Base-by-base conservation (phyloP, 2,329 filamentous ascomycete species). In the Aspergillus persii region DNA sequence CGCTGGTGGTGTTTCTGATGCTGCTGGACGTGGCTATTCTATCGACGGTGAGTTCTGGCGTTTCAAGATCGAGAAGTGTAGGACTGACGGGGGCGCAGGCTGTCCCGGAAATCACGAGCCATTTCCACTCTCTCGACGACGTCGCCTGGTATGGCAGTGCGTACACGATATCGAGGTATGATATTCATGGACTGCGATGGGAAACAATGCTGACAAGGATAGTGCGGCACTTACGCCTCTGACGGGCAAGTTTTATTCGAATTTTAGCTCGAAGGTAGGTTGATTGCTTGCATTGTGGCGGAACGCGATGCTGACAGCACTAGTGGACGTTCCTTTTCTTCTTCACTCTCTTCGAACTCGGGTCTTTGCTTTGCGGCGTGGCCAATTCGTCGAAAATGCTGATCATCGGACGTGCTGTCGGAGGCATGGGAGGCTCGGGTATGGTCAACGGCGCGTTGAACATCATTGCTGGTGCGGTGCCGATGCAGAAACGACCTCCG, bases 1-100 rank as follows among this genome's bases (percentile, higher is more conserved):
- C 79, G 0, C 61, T 80, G 3, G 76, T 75, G 7, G 74, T 76
- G 12, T 83, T 83, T 59, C 63, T 83, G 18, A 77, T 82, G 69
- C 63, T 84, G 61, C 62, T 85, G 3, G 83, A 85, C 57, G 79
- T 76, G 41, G 82, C 82, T 1, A 84, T 86, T 53, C 76, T 86
- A 55, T 74, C 78, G 8, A 85, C 83, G 4, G 83, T 76, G 56
- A 50, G 53, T 50, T 4, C 33, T 36, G 11, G 33, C 33, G 33
- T 36, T 2, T 36, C 9, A 11, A 36, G 33, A 36, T 36, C 15
- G 33, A n/a, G 15, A 7, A 30, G 36, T 8, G 11, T 50, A 8
- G 15, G n/a, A 15, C 15, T 9, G 15, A 47, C 26, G 39, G 12
- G 26, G 4, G 3, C 9, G 7, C 27, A 76, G 74, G 75, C 81